phyloP scores from a whole-genome alignment of 1,139 yeast species.

The Kodamaea ohmeri region DNA sequence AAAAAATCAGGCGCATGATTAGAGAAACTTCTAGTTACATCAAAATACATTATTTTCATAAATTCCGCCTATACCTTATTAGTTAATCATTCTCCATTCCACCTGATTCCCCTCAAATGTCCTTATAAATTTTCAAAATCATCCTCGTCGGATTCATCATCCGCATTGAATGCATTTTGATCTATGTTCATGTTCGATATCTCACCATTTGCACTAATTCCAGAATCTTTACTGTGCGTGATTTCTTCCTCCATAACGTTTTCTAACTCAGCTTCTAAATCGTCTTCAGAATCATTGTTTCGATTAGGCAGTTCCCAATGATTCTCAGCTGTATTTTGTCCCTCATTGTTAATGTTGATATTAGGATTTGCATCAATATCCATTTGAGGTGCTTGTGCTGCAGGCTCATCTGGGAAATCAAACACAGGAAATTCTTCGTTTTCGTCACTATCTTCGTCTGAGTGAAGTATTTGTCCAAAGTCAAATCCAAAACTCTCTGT shows the following conservation, averaged over 20 bases:
- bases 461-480: conserved; percentile 24
- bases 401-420: conserved; percentile 13
- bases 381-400: background rate
- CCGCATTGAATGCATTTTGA: background rate
- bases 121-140: conserved; percentile 17
- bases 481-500: conserved; percentile 27
- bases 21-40: too few relatives aligned
- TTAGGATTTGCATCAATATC: too few relatives aligned
- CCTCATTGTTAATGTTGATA: too few relatives aligned
- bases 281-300: background rate
- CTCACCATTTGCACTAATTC: background rate
- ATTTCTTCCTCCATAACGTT: conserved; percentile 5
- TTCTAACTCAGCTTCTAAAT: conserved; percentile 11
- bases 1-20: too few relatives aligned
- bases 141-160: conserved; percentile 14
- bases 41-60: too few relatives aligned
- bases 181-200: background rate
- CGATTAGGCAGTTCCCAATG: background rate
- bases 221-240: background rate
- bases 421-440: conserved; percentile 17
- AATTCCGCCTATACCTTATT: too few relatives aligned
- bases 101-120: too few relatives aligned
- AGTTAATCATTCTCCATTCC: background rate
- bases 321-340: too few relatives aligned
- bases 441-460: conserved; percentile 24